Evolutionary conservation across 2,329 filamentous ascomycete species (phyloP), one percentile per base, ranked within the genome.

Genomic region (Fusarium equiseti): DNA sequence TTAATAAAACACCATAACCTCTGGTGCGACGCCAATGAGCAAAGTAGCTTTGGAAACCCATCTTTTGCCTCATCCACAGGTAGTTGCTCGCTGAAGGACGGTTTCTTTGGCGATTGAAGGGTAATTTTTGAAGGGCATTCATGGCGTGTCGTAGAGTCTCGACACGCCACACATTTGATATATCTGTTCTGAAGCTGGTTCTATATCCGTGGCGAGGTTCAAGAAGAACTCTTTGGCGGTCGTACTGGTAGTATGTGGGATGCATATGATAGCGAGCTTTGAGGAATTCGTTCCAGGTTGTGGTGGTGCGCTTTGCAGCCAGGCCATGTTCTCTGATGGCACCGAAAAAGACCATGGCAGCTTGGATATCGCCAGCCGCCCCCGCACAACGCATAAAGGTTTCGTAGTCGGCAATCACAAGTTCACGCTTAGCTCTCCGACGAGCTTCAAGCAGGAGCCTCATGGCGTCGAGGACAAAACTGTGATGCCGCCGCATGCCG

Each of bases 301-400:
- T 68, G 4, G 77, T 73, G 3, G 77, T 78, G 27, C 81, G 78
- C 63, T 75, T 77, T 2, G 68, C 48, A 59, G 73, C 76, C 51
- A 81, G 27, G 6, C 74, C 72, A 18, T 67, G 57, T 16, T 55
- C 20, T 11, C 71, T 62, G 67, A 83, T 79, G 52, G 78, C 31
- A 29, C 66, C 61, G 26, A 68, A 85, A 44, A 85, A 70, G 24
- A 57, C 59, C 55, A 79, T 80, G 9, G 77, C 80, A 11, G 77
- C 76, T 1, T 59, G 38, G 0, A 78, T 68, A 54, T 86, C 81
- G 5, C 79, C 77, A 11, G 81, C 79, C 18, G 85, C 83, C 6
- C 84, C 86, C 5, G 85, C 85, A 58, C 80, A 84, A 20, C 85
- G 80, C 35, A 88, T 67, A 16, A 85, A 76, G 4, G 82, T 75